Conservation (phyloP, 2,329 filamentous ascomycete species). For the Rhynchosporium secalis region DNA sequence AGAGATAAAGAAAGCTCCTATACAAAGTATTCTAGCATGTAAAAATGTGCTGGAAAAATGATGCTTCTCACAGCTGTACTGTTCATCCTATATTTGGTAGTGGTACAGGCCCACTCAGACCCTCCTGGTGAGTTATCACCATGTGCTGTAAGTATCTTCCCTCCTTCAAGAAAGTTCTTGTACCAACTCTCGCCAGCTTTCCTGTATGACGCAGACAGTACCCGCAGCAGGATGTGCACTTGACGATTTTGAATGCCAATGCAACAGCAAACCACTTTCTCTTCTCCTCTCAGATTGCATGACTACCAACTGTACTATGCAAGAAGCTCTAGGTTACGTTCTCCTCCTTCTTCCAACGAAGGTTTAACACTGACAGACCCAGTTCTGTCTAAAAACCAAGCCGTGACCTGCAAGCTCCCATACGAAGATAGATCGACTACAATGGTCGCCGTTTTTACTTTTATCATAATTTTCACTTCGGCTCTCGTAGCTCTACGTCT, state of each 20-base stretch:
- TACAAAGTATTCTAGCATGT: neutral
- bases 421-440: neutral
- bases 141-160: slow-evolving; percentile 11
- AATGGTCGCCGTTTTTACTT: neutral
- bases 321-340: slow-evolving; percentile 5
- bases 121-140: neutral
- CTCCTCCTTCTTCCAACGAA: neutral
- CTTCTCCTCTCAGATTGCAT: slow-evolving; percentile 10
- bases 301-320: slow-evolving; percentile 13
- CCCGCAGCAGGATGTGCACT: slow-evolving; percentile 11
- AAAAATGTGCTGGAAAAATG: slow-evolving; percentile 1
- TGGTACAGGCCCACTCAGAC: neutral
- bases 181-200: neutral
- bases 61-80: slow-evolving; percentile 5
- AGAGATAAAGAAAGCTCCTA: neutral
- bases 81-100: neutral
- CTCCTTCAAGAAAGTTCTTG: neutral
- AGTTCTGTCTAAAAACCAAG: slow-evolving; percentile 3
- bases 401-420: slow-evolving; percentile 3
- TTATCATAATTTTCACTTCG: neutral
- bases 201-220: slow-evolving; percentile 5
- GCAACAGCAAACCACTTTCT: slow-evolving; percentile 6
- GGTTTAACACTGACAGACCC: neutral
- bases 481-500: slow-evolving; percentile 1
- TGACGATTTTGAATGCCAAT: slow-evolving; percentile 9